Evolutionary conservation across 2,329 filamentous ascomycete genomes (phyloP).

Genomic region (Eurotiales sp.): DNA sequence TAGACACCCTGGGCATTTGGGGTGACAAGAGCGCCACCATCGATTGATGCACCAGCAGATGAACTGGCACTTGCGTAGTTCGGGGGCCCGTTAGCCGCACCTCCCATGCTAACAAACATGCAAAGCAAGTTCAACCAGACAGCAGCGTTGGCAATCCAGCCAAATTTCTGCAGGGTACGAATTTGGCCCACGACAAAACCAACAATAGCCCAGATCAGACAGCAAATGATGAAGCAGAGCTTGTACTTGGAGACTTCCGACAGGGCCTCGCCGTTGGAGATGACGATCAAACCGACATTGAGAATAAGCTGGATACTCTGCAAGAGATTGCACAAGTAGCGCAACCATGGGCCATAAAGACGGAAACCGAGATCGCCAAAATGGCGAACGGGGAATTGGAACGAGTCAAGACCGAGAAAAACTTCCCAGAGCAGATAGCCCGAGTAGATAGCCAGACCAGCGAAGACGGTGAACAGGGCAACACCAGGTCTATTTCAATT

Average conservation of each 20-base stretch:
- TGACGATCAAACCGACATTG: conserved; percentile 37
- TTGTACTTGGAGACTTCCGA: conserved; percentile 50
- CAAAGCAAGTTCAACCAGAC: conserved; percentile 56
- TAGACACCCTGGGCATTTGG: conserved; percentile 20
- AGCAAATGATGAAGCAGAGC: conserved; percentile 53
- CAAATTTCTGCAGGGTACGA: conserved; percentile 52
- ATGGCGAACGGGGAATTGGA: conserved; percentile 45
- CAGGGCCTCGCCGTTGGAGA: conserved; percentile 53
- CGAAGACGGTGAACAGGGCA: conserved; percentile 47
- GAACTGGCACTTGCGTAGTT: conserved; percentile 45
- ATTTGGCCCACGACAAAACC: conserved; percentile 56
- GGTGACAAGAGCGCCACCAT: conserved; percentile 23
- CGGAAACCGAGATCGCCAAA: conserved; percentile 51
- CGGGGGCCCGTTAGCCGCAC: conserved; percentile 44
- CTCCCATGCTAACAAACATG: conserved; percentile 53
- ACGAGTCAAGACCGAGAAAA: conserved; percentile 47
- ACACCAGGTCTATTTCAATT: conserved; percentile 33
- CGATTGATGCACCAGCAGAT: conserved; percentile 22
- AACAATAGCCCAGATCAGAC: conserved; percentile 50
- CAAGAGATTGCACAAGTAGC: conserved; percentile 48
- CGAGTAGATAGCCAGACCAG: conserved; percentile 39
- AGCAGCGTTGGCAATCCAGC: conserved; percentile 54
- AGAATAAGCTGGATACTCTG: conserved; percentile 46
- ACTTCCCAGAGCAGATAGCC: conserved; percentile 47
- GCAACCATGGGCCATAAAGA: conserved; percentile 43